Base-by-base conservation (phyloP, 805 yeast species). In the Barnettozyma sp. region DNA sequence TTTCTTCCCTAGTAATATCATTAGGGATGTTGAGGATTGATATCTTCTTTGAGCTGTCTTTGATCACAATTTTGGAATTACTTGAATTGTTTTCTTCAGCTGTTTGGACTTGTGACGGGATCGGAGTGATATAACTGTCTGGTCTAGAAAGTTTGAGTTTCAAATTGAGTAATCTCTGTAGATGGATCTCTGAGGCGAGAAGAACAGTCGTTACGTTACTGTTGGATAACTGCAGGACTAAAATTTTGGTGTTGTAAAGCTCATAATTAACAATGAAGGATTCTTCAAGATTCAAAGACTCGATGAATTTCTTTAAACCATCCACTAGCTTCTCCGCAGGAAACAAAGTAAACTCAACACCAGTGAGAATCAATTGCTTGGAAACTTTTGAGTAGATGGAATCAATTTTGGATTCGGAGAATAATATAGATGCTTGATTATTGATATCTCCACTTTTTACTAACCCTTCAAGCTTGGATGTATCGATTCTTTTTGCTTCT, bases 191-290 rank as follows among this genome's bases (percentile, higher is more conserved):
- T 19, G 79, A 53, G 3, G 75, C 63, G 16, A 65, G 55, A 0
- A 72, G 62, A 0, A 73, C 53, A 0, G 90, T 80, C 0, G 90
- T 80, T 33, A 71, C 62, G 15, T 61, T 57, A 29, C 70, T 58
- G 24, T 66, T 68, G 9, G 67, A 59, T 35, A 82, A 68, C 42
- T 73, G 77, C 8, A 82, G 48, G 2, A 77, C 58, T 29, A 76
- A 54, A 6, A 50, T 55, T 26, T 52, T 51, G 29, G 62, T 60
- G 31, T 66, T 65, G 1, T 51, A 4, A 6, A 53, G 37, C 18
- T 41, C 48, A 21, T 67, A 26, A 52, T 56, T 45, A 43, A 70
- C 43, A 54, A 53, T 46, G 54, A 64, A 35, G 54, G 63, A 56
- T 22, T 66, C 65, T 4, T 67, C 64, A 5, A 70, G 50, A 25